Percentiles rank a stretch among this genome's conserved stretches.
Evolutionary conservation across 768 basidiomycete species (phyloP).

Genomic region (Nidularia pulvinata): DNA sequence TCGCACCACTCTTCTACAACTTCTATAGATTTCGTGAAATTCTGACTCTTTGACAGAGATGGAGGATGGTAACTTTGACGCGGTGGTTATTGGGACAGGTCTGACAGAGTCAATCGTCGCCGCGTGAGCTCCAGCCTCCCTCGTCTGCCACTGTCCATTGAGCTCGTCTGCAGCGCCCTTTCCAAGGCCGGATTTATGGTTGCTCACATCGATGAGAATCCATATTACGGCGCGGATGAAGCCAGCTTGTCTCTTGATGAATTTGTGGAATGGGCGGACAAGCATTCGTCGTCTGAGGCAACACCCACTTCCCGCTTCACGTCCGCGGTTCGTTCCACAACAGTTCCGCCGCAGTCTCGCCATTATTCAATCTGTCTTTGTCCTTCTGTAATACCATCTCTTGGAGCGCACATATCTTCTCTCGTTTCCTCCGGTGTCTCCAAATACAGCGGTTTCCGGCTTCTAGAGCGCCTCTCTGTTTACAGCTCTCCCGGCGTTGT

Average conservation of each 20-base stretch:
- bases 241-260: slow-evolving; percentile 86
- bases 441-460: slow-evolving; percentile 88
- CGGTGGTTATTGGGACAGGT: slow-evolving; percentile 75
- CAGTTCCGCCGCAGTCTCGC: slow-evolving; percentile 55
- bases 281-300: not conserved
- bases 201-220: slow-evolving; percentile 83
- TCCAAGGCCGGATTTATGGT: slow-evolving; percentile 88
- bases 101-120: slow-evolving; percentile 85
- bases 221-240: slow-evolving; percentile 84
- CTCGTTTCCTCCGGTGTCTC: slow-evolving; percentile 84
- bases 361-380: slow-evolving; percentile 87
- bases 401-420: slow-evolving; percentile 77
- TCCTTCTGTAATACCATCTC: slow-evolving; percentile 79
- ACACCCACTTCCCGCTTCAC: slow-evolving; percentile 25
- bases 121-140: slow-evolving; percentile 58
- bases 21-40: no score
- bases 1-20: no score
- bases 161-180: slow-evolving; percentile 59
- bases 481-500: slow-evolving; percentile 46
- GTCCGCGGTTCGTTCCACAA: slow-evolving; percentile 39
- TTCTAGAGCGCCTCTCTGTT: slow-evolving; percentile 71
- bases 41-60: slow-evolving; percentile 8
- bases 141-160: slow-evolving; percentile 6
- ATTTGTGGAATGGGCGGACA: slow-evolving; percentile 67
- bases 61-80: slow-evolving; percentile 57